Base-by-base conservation (phyloP, 2,329 filamentous ascomycete genomes). In the Trichoderma koningiopsis region DNA sequence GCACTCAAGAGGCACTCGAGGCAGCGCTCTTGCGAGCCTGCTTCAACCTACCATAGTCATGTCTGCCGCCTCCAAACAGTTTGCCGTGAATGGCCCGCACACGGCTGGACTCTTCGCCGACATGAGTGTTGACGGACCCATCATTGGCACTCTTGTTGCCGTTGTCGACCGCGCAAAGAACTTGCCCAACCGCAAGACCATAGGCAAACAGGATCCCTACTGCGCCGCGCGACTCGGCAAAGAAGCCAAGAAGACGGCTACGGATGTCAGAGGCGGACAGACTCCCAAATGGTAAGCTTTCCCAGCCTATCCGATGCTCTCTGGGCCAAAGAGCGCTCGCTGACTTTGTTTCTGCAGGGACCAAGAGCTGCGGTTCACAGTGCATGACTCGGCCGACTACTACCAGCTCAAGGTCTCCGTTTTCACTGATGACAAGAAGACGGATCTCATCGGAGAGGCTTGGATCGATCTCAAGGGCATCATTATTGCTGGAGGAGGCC, bases 401-500 rank as follows among this genome's bases (percentile, higher is more conserved):
- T 94, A 93, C 81, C 93, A 94, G 78, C 86, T 99, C 69, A 99
- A 99, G 79, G 86, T 98, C 19, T 97, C 95, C 3, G 88, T 98
- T 6, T 99, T 99, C 83, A 97, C 97, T 78, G 96, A 99, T 76
- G 96, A 99, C 81, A 98, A 97, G 83, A 96, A 92, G 83, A 98
- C 95, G 0, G 96, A 99, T 74, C 81, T 99, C 72, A 97, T 99
- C 75, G 96, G 96, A 73, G 96, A 99, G 81, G 90, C 92, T 7
- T 97, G 93, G 91, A 88, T 98, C 70, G 91, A 92, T 76, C 85
- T 99, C 70, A 89, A 90, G 73, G 87, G 89, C 74, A 92, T 99
- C 74, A 87, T 99, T 72, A 86, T 94, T 24, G 85, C 89, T 2
- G 94, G 96, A 59, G 96, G 96, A 60, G 94, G 96, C n/a, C 93